Percentiles rank a stretch among this genome's conserved stretches.
Evolutionary conservation across 495 filamentous ascomycete species (phyloP).

Genomic region (Rusavskia elegans): DNA sequence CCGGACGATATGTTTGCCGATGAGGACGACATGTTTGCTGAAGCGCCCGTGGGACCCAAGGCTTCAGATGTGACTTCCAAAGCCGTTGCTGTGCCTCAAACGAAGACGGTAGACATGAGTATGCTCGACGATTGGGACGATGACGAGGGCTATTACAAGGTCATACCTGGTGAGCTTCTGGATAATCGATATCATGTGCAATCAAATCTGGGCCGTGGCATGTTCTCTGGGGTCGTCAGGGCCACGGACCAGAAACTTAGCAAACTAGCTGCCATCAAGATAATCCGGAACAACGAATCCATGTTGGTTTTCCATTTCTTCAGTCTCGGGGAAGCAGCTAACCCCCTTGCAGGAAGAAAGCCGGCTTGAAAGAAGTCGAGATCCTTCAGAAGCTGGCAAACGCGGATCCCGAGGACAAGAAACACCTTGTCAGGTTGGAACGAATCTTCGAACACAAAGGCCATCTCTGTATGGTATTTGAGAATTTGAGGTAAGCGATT

Average conservation of each 20-base stretch:
- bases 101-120: conserved; percentile 55
- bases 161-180: conserved; percentile 76
- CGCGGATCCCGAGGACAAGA: conserved; percentile 79
- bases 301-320: conserved; percentile 32
- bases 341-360: conserved; percentile 43
- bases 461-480: conserved; percentile 92
- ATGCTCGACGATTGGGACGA: conserved; percentile 93
- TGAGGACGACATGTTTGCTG: conserved; percentile 77
- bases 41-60: conserved; percentile 27
- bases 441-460: conserved; percentile 84
- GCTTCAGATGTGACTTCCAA: conserved; percentile 24
- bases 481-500: conserved; percentile 49
- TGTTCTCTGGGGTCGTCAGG: conserved; percentile 91
- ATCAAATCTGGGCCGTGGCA: conserved; percentile 77
- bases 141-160: conserved; percentile 85
- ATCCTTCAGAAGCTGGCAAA: conserved; percentile 72
- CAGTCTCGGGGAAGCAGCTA: conserved; percentile 4
- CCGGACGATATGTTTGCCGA: conserved; percentile 96
- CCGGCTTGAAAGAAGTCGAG: conserved; percentile 85
- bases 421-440: conserved; percentile 78
- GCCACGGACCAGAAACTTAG: conserved; percentile 65
- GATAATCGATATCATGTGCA: conserved; percentile 78
- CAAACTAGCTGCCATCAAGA: conserved; percentile 72
- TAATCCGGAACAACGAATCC: conserved; percentile 86
- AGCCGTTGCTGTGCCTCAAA: conserved; percentile 33